Base-by-base conservation (phyloP, 106 monocot species). In the Gastrodia elata region DNA sequence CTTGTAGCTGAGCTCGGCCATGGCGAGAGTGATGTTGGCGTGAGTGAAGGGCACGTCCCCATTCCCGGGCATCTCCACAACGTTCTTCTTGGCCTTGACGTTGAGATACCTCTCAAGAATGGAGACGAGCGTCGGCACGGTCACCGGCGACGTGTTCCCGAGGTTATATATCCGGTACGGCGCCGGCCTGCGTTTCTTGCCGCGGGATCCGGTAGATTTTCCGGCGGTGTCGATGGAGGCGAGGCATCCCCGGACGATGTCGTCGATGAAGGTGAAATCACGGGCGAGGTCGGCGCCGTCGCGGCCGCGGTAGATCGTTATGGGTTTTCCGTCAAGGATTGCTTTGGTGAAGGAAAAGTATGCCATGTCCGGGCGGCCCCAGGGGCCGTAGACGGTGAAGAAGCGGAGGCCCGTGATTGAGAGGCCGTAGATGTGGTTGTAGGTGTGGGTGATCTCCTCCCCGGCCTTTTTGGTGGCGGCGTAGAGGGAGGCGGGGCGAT, bases 391-490 rank as follows among this genome's bases (percentile, higher is more conserved):
- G 49, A 91, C 91, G 74, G 91, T 91, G 79, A 91, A 91, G 80
- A 91, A 91, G 8, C 91, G 82, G 71, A 91, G 75, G 48, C 85
- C 85, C 48, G 94, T 91, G 80, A 94, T 76, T 68, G 94, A 88
- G 32, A 94, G 79, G 39, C 94, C 94, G 84, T 94, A 86, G 65
- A 94, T 94, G 83, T 94, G 94, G 77, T 94, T 94, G 80, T 87
- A 91, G 5, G 80, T 75, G 75, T 85, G 89, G 10, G 85, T 80
- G 28, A 85, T 89, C 25, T 77, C 89, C 56, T 89, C 89, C 24
- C 89, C 85, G 52, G 89, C 89, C 65, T 89, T 89, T 36, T 89
- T 89, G 2, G 89, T 86, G n/a, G 89, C 89, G 28, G 89, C 89
- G 76, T 89, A 83, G 26, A 89, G 83, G 34, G 85, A 85, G 5